Base-by-base conservation (phyloP, 176 grass and related monocot genomes). In the Zoysia japonica region DNA sequence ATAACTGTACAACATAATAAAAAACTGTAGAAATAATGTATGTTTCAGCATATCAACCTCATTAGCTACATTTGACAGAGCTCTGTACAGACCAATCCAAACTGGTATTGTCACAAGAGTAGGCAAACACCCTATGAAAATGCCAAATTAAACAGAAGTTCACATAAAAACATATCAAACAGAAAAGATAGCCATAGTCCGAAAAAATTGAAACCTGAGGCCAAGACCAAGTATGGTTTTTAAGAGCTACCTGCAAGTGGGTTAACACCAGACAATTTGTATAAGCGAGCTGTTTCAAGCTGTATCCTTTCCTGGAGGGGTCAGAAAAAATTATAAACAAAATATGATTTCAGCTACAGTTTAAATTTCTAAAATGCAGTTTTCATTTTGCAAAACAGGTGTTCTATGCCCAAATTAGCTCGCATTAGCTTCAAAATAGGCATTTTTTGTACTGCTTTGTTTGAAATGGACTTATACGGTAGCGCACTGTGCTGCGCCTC, bases 11-110 rank as follows among this genome's bases (percentile, higher is more conserved):
- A 75, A 70, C 14, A 80, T 49, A 75, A 72, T 41, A 45, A 80
- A 80, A 28, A 28, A 28, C 28, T 16, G 49, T 46, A 6, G 55
- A 85, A 38, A 76, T 50, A 84, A 65, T 12, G 2, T 20, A 80
- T 2, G 57, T 47, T 67, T 75, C 9, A 87, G 78, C 36, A 74
- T 82, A 67, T 63, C 69, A 67, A 98, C 95, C 95, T 98, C 95
- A 93, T 98, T 91, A 83, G 95, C 95, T 39, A 92, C 92, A 92
- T 98, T 98, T 68, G 95, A 98, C 51, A 98, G 90, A 83, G 95
- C 95, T 89, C 90, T 94, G 61, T 98, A 98, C 19, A 98, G 88
- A 85, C 95, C 95, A 72, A 98, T 94, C 95, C 95, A 98, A 87
- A 98, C 81, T 2, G 95, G 95, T 89, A 98, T 93, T 75, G 95